phyloP scores from a whole-genome alignment of 1,139 yeast species.

The Zygosaccharomyces sapae region DNA sequence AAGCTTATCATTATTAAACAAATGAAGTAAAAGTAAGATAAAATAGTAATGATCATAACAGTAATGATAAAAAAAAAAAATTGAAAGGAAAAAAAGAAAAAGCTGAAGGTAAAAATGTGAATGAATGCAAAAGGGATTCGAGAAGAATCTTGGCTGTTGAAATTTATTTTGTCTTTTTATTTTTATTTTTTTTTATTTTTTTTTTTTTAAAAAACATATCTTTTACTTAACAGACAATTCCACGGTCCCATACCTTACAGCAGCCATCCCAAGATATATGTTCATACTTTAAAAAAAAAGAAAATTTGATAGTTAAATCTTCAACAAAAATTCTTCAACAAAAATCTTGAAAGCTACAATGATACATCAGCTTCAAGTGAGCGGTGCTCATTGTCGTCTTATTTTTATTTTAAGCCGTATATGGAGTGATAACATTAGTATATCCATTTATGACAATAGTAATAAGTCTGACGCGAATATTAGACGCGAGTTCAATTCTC shows the following conservation, averaged over 20 bases:
- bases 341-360: background rate
- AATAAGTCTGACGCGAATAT: background rate
- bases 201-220: background rate
- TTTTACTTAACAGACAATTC: background rate
- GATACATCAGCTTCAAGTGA: background rate
- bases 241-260: background rate
- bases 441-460: background rate
- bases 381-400: background rate
- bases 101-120: background rate
- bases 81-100: background rate
- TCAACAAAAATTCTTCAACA: background rate
- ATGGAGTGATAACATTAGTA: background rate
- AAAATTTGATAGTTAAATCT: background rate
- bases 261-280: background rate
- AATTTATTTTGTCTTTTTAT: background rate
- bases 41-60: background rate
- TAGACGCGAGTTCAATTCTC: background rate
- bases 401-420: background rate
- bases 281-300: background rate
- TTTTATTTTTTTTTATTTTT: background rate
- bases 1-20: background rate
- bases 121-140: background rate
- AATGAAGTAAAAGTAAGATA: constrained; percentile 3
- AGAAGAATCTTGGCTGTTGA: background rate
- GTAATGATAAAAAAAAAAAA: background rate